phyloP scores from a whole-genome alignment of 2,329 filamentous ascomycete species.

The Aspergillus tamarii region DNA sequence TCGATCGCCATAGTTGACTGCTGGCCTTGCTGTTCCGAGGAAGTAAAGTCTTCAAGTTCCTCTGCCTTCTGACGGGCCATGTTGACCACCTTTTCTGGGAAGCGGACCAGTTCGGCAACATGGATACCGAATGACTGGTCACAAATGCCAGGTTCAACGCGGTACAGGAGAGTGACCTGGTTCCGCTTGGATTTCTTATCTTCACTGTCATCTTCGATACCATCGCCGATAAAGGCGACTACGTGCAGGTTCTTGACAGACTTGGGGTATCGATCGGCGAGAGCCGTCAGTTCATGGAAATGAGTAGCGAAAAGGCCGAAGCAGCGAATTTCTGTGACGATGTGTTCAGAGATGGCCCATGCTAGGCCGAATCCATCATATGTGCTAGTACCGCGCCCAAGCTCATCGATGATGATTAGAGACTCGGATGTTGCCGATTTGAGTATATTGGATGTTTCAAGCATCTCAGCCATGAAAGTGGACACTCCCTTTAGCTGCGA shows the following conservation, averaged over 20 bases:
- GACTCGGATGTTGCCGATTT: conserved; percentile 95
- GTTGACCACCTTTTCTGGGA: conserved; percentile 94
- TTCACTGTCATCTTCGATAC: conserved; percentile 48
- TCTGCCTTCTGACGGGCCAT: conserved; percentile 99
- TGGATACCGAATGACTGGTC: conserved; percentile 99
- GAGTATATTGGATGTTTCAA: conserved; percentile 97
- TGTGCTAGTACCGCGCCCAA: conserved; percentile 93
- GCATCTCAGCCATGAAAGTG: conserved; percentile 99
- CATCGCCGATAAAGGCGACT: conserved; percentile 80
- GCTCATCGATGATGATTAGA: conserved; percentile 97
- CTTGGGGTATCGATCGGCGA: conserved; percentile 77
- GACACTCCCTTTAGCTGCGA: conserved; percentile 97
- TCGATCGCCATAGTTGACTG: conserved; percentile 35
- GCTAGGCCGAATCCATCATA: conserved; percentile 99
- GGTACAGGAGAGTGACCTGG: conserved; percentile 94
- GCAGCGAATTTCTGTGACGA: conserved; percentile 90
- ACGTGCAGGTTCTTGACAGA: conserved; percentile 94
- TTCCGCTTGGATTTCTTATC: conserved; percentile 60
- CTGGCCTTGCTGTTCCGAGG: conserved; percentile 51
- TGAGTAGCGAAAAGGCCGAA: conserved; percentile 96
- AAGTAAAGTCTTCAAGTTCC: conserved; percentile 87
- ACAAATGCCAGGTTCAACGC: conserved; percentile 92
- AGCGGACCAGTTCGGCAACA: conserved; percentile 93
- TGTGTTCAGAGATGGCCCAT: conserved; percentile 98
- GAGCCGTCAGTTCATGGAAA: conserved; percentile 94